phyloP scores from a whole-genome alignment of 1,284 basidiomycete species.

The Heterobasidion occidentale region DNA sequence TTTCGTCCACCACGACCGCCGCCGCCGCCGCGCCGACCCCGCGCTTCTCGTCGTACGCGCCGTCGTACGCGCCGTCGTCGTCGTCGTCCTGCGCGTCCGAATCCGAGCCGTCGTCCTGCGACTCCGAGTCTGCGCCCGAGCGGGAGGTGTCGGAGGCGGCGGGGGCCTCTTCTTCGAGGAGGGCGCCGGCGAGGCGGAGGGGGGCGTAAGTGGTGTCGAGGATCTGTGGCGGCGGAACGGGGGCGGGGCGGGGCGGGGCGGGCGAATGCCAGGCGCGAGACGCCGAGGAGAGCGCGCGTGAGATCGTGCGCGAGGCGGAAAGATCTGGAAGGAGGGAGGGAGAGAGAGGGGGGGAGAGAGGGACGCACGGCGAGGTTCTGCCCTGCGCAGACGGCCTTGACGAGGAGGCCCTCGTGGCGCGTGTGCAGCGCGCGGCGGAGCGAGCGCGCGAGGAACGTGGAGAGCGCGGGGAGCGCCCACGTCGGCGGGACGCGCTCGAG shows the following conservation, averaged over 20 bases:
- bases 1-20: slow-evolving; percentile 8
- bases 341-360: not conserved
- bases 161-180: slow-evolving; percentile 55
- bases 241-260: too few species aligned
- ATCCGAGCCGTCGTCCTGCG: slow-evolving; percentile 4
- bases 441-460: slow-evolving; percentile 73
- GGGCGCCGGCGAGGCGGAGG: slow-evolving; percentile 54
- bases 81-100: not conserved
- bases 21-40: not conserved
- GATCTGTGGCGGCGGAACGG: slow-evolving; percentile 24
- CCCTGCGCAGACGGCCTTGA: slow-evolving; percentile 62
- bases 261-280: too few species aligned
- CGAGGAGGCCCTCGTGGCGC: slow-evolving; percentile 59
- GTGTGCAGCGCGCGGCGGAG: slow-evolving; percentile 71
- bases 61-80: slow-evolving; percentile 13
- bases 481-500: slow-evolving; percentile 62
- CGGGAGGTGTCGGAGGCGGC: slow-evolving; percentile 32
- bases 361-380: slow-evolving; percentile 50
- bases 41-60: slow-evolving; percentile 26
- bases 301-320: too few species aligned
- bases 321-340: too few species aligned
- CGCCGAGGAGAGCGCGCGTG: too few species aligned
- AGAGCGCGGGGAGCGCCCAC: slow-evolving; percentile 69
- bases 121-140: slow-evolving; percentile 20
- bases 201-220: slow-evolving; percentile 45